Conservation (phyloP, 2,329 filamentous ascomycete species). For the Blastomyces gilchristii region DNA sequence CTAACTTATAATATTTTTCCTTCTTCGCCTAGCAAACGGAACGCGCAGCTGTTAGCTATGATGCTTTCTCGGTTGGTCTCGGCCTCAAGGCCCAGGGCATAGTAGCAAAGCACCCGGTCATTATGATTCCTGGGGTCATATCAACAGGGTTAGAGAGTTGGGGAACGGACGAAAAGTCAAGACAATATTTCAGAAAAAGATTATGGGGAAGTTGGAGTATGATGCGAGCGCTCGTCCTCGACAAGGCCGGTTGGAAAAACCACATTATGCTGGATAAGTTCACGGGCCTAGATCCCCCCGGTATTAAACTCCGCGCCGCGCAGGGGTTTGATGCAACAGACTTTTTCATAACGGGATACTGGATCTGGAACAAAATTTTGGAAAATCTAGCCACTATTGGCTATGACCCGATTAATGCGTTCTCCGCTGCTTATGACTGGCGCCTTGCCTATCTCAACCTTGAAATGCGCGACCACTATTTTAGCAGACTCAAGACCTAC, state of each 20-base stretch:
- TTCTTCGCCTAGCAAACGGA: slow-evolving; percentile 54
- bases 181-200: slow-evolving; percentile 85
- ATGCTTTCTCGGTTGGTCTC: slow-evolving; percentile 83
- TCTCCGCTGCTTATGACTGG: slow-evolving; percentile 76
- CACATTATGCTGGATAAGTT: slow-evolving; percentile 94
- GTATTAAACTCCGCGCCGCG: slow-evolving; percentile 80
- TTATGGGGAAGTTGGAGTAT: slow-evolving; percentile 98
- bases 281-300: slow-evolving; percentile 82
- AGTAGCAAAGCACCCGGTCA: slow-evolving; percentile 70
- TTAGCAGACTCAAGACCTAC: slow-evolving; percentile 77
- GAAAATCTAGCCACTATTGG: slow-evolving; percentile 94
- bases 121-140: slow-evolving; percentile 97
- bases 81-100: slow-evolving; percentile 75
- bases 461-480: slow-evolving; percentile 85
- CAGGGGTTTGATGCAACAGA: slow-evolving; percentile 97
- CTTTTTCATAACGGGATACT: slow-evolving; percentile 74
- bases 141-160: slow-evolving; percentile 94
- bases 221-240: slow-evolving; percentile 88
- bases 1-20: neutral
- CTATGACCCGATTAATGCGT: slow-evolving; percentile 73
- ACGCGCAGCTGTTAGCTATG: slow-evolving; percentile 78
- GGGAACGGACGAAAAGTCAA: slow-evolving; percentile 76
- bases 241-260: slow-evolving; percentile 88
- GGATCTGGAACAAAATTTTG: slow-evolving; percentile 99
- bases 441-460: slow-evolving; percentile 81